Conservation (phyloP, 139 green algal species). For the Asterochloris erici region DNA sequence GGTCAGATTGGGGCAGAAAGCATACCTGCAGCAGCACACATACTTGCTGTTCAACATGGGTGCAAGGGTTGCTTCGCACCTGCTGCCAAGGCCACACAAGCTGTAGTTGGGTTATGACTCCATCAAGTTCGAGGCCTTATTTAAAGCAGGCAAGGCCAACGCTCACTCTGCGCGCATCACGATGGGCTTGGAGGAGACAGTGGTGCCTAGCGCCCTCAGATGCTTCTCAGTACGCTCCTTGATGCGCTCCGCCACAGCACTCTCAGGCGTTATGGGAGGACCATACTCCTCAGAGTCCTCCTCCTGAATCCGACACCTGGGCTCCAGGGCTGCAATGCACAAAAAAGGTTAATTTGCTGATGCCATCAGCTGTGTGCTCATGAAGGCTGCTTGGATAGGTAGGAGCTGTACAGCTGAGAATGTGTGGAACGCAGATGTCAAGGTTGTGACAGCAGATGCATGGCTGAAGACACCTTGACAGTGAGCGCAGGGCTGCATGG, state of each 20-base stretch:
- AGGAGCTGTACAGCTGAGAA: too few relatives aligned
- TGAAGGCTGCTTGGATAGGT: too few relatives aligned
- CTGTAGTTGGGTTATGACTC: not conserved
- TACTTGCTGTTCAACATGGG: not conserved
- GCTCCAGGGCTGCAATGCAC: constrained; percentile 29
- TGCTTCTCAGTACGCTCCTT: constrained; percentile 76
- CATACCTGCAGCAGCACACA: constrained; percentile 53
- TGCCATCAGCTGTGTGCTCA: too few relatives aligned
- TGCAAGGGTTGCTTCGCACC: constrained; percentile 15
- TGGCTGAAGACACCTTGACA: too few relatives aligned
- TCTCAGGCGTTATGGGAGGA: constrained; percentile 67
- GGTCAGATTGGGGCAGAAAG: constrained; percentile 87
- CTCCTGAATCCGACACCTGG: constrained; percentile 81
- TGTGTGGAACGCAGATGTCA: too few relatives aligned
- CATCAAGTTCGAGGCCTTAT: not conserved
- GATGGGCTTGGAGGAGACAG: constrained; percentile 35
- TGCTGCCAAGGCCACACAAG: not conserved
- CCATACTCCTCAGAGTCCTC: constrained; percentile 82
- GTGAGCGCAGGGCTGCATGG: not conserved
- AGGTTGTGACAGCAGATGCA: too few relatives aligned
- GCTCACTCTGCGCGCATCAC: constrained; percentile 34
- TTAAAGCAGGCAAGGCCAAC: not conserved
- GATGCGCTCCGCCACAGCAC: constrained; percentile 75
- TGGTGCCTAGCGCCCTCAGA: constrained; percentile 52
- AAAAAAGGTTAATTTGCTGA: too few relatives aligned